Conservation (phyloP, 139 green algal species). For the Edaphochlamys debaryana region DNA sequence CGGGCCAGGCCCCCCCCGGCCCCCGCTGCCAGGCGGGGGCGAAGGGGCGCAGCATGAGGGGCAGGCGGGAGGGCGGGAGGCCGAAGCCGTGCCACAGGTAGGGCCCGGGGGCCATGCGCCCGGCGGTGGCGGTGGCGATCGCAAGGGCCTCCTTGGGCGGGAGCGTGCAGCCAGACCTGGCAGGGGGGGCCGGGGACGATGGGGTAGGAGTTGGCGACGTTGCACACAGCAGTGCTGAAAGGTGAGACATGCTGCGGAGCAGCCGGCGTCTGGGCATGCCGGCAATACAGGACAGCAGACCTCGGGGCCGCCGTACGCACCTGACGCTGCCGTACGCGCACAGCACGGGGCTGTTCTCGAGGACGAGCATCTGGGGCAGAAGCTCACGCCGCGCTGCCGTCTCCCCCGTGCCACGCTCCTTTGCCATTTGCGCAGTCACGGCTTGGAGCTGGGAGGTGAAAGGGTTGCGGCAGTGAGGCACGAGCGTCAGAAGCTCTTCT, state of each 20-base stretch:
- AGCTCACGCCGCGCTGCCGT: constrained; percentile 11
- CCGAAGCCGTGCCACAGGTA: constrained; percentile 18
- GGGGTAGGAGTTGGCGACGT: too few species aligned
- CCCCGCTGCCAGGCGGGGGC: too few species aligned
- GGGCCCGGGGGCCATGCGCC: neutral
- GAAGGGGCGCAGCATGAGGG: constrained; percentile 5
- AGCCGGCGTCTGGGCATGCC: too few species aligned
- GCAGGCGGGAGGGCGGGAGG: neutral
- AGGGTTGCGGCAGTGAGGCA: neutral
- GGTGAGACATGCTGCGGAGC: too few species aligned
- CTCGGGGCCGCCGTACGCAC: too few species aligned
- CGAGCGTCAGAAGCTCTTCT: too few species aligned
- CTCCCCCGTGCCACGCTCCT: neutral
- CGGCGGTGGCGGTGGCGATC: neutral
- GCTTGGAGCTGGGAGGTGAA: neutral
- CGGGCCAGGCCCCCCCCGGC: too few species aligned
- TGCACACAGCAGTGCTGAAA: too few species aligned
- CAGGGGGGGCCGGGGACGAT: too few species aligned
- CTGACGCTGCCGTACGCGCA: constrained; percentile 65
- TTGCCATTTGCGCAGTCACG: neutral
- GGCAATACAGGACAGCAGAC: too few species aligned
- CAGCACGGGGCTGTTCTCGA: constrained; percentile 72
- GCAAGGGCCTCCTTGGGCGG: neutral
- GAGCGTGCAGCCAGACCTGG: neutral
- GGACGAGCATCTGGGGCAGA: constrained; percentile 52